Evolutionary conservation across 2,329 filamentous ascomycete genomes (phyloP).

Genomic region (Pyrenophora tritici-repentis): DNA sequence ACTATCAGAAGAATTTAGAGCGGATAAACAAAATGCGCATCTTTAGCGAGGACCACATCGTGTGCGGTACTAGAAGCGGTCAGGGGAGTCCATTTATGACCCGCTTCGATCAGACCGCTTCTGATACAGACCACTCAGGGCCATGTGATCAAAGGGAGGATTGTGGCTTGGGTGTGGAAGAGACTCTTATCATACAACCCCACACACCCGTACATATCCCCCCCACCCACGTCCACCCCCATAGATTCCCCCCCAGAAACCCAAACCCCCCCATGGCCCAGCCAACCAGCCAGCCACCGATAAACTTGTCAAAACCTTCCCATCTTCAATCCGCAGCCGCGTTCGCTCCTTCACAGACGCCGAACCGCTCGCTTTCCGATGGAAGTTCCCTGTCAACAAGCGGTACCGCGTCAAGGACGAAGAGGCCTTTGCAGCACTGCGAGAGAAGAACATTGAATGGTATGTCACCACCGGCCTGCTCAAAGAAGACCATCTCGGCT

Average conservation of each 20-base stretch:
- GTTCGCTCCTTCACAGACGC: neutral
- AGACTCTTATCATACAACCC: neutral
- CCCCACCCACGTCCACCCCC: neutral
- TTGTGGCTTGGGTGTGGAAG: neutral
- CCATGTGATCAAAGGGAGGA: neutral
- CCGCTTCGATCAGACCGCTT: neutral
- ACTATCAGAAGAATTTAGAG: neutral
- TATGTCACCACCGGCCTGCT: slow-evolving; percentile 1
- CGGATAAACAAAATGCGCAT: neutral
- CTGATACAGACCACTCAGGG: neutral
- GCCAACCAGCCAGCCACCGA: neutral
- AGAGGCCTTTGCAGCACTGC: neutral
- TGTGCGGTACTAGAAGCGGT: neutral
- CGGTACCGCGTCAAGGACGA: slow-evolving; percentile 1
- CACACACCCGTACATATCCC: too few species aligned
- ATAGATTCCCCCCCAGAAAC: neutral
- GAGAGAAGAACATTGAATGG: neutral
- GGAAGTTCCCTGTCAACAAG: neutral
- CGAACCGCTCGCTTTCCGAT: neutral
- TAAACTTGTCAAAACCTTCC: slow-evolving; percentile 1
- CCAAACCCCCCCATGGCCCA: neutral
- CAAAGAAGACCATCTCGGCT: neutral
- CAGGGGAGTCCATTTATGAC: neutral
- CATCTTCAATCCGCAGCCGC: slow-evolving; percentile 1
- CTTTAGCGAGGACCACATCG: neutral